Evolutionary conservation across 2,329 filamentous ascomycete genomes (phyloP), one percentile per base, ranked within the genome.

Genomic region (Colletotrichum spaethianum): DNA sequence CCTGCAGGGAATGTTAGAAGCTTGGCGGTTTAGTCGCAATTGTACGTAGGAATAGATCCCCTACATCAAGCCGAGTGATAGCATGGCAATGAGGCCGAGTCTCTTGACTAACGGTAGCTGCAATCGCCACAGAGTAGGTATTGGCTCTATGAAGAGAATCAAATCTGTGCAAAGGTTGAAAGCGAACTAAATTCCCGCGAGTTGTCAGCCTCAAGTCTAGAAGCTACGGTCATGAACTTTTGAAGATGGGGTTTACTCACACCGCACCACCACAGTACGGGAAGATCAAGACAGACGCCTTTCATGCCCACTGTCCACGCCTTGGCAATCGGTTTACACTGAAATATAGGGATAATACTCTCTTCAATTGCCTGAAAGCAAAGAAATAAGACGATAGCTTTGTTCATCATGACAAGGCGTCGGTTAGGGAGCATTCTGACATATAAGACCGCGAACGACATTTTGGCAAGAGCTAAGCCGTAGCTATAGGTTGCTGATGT

Each of bases 91-190:
- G 16, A 78, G 67, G 4, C 75, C 76, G 23, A 78, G 63, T 40
- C 77, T 70, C 67, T 78, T 78, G 7, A 73, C 72, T 3, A 76
- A 9, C 1, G 77, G 80, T n/a, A 82, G 74, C 33, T 82, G 79
- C 26, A 83, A 70, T 31, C 76, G 78, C 70, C 77, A 78, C 70
- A 82, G 78, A 18, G 78, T 74, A 1, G 81, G 81, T 18, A 83
- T 80, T 3, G 82, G 82, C 57, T 82, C 77, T n/a, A 80, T 73
- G 65, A 82, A 81, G 18, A 83, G 73, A n/a, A 80, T 74, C 40
- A 83, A 75, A 60, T 82, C 80, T 42, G 80, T 82, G 7, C 73
- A 74, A 38, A 83, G 75, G 70, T 83, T 83, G 67, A 82, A 78
- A 20, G 75, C 77, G 38, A 77, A 78, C 75, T 78, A 50, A 20